Percentiles rank a stretch among this genome's conserved stretches.
These are phyloP conservation scores for Apiotrichum laibachii DNA, from an alignment of 1,284 basidiomycete genomes.

Conservation along the genomic window DNA sequence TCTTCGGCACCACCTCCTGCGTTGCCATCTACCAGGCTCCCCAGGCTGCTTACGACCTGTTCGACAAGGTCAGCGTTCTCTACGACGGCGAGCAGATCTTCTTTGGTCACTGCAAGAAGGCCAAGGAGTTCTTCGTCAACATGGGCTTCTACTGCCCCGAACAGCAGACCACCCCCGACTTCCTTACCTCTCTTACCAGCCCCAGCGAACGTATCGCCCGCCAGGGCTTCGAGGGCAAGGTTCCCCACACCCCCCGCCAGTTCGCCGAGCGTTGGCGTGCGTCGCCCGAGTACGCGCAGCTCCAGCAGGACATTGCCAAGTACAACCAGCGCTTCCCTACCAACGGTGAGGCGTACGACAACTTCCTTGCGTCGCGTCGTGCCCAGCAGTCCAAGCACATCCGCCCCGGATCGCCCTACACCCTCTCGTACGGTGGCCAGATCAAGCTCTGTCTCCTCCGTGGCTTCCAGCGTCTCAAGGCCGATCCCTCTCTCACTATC, in stretches of 20 bases:
- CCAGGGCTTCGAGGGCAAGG: conserved; percentile 54
- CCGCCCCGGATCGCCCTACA: conserved; percentile 50
- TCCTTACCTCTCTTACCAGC: conserved; percentile 63
- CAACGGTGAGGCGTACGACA: conserved; percentile 46
- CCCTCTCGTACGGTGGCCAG: conserved; percentile 50
- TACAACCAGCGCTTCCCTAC: conserved; percentile 50
- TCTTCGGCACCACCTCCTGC: conserved; percentile 45
- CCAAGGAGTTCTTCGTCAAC: conserved; percentile 71
- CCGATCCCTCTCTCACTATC: conserved; percentile 50
- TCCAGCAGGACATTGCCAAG: conserved; percentile 46
- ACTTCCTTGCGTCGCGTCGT: conserved; percentile 50
- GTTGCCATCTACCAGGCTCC: conserved; percentile 56
- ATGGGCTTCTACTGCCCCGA: conserved; percentile 66
- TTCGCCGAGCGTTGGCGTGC: conserved; percentile 54
- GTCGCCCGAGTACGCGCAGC: conserved; percentile 41
- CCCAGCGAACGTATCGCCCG: conserved; percentile 59
- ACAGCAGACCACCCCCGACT: conserved; percentile 56
- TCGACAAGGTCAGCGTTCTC: conserved; percentile 71
- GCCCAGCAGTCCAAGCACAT: conserved; percentile 53
- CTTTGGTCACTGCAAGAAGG: conserved; percentile 69
- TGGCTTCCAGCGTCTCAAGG: conserved; percentile 50
- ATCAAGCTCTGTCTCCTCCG: conserved; percentile 51
- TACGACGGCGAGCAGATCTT: conserved; percentile 80
- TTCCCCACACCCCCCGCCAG: conserved; percentile 64
- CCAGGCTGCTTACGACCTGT: conserved; percentile 56